These are phyloP conservation scores for Cryptococcus deneoformans DNA, from an alignment of 1,284 basidiomycete genomes.

Conservation along the genomic window DNA sequence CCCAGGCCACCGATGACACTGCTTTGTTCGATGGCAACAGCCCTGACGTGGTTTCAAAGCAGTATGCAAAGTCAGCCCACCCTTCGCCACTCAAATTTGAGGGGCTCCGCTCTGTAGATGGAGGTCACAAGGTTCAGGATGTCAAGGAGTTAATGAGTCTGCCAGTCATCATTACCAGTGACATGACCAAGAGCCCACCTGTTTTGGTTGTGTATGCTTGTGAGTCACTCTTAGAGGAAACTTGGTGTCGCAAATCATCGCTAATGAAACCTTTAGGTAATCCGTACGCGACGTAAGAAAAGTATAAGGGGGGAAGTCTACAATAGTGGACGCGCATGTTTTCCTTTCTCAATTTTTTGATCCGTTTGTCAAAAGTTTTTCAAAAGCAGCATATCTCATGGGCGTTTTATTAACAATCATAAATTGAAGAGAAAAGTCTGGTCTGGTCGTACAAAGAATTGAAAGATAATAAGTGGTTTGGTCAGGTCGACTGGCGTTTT, in stretches of 20 bases:
- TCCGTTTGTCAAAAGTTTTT: neutral
- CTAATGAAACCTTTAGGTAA: conserved; percentile 12
- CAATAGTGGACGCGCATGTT: neutral
- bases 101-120: conserved; percentile 63
- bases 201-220: conserved; percentile 66
- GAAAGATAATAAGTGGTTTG: neutral
- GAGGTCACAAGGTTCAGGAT: conserved; percentile 88
- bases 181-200: conserved; percentile 89
- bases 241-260: neutral
- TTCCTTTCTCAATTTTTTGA: neutral
- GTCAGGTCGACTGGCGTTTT: neutral
- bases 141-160: conserved; percentile 86
- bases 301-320: neutral
- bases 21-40: conserved; percentile 70
- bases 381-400: too few species aligned
- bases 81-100: conserved; percentile 70
- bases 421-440: neutral
- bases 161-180: conserved; percentile 88
- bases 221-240: conserved; percentile 12
- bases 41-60: conserved; percentile 57
- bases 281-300: conserved; percentile 15
- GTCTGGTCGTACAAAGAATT: neutral
- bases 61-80: conserved; percentile 70
- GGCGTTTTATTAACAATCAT: neutral
- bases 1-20: conserved; percentile 72